These are phyloP conservation scores for Lablab purpureus DNA, from an alignment of 306 rosid species.

Conservation along the genomic window DNA sequence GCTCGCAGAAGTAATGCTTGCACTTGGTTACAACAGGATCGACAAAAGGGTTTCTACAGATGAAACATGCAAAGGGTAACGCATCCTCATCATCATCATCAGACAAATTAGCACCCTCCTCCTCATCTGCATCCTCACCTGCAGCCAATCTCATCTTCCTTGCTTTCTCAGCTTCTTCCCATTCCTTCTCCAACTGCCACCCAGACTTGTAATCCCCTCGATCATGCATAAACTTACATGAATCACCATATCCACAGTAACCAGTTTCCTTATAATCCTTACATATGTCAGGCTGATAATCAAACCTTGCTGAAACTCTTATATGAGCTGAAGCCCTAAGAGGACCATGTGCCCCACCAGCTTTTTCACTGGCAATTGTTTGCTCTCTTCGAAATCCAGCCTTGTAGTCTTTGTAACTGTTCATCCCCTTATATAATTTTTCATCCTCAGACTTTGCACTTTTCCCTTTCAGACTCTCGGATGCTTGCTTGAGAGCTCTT, in stretches of 20 bases:
- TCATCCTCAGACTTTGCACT: slow-evolving; percentile 52
- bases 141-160: slow-evolving; percentile 81
- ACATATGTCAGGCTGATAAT: slow-evolving; percentile 93
- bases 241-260: slow-evolving; percentile 84
- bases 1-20: slow-evolving; percentile 45
- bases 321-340: slow-evolving; percentile 93
- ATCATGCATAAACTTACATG: slow-evolving; percentile 93
- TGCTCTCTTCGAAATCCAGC: slow-evolving; percentile 90
- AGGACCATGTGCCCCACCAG: slow-evolving; percentile 76
- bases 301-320: slow-evolving; percentile 81
- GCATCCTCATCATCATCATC: slow-evolving; percentile 65
- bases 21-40: slow-evolving; percentile 87
- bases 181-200: slow-evolving; percentile 93
- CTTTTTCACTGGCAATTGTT: slow-evolving; percentile 58
- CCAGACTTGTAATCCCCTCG: slow-evolving; percentile 96
- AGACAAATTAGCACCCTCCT: slow-evolving; percentile 49
- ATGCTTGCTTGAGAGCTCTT: slow-evolving; percentile 77
- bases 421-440: slow-evolving; percentile 72
- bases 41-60: slow-evolving; percentile 80
- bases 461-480: slow-evolving; percentile 67
- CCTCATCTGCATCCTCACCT: slow-evolving; percentile 54
- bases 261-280: slow-evolving; percentile 93
- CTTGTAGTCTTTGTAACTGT: slow-evolving; percentile 75
- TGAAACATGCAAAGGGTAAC: slow-evolving; percentile 84
- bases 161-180: slow-evolving; percentile 90